Conservation (phyloP, 2,329 filamentous ascomycete genomes). For the Diaporthe nobilis region DNA sequence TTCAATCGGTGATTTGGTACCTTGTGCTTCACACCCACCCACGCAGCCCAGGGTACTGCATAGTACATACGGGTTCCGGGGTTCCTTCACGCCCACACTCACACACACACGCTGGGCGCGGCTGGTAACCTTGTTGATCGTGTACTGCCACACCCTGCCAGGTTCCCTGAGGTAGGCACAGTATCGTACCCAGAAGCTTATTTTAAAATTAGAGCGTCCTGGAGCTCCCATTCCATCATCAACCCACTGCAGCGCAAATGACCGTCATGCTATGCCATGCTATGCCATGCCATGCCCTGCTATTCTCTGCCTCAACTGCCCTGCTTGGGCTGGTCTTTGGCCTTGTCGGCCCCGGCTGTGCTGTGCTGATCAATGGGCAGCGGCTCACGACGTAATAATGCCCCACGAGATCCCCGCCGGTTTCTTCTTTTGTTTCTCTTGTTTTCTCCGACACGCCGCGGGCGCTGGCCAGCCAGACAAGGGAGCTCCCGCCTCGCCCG, state of each 20-base stretch:
- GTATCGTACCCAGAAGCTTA: slow-evolving; percentile 34
- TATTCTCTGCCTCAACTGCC: background rate
- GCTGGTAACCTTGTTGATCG: background rate
- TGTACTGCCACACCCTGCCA: slow-evolving; percentile 8
- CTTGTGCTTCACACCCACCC: slow-evolving; percentile 14
- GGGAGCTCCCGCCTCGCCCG: slow-evolving; percentile 27
- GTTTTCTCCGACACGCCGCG: slow-evolving; percentile 26
- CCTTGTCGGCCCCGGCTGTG: slow-evolving; percentile 7
- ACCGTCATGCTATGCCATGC: slow-evolving; percentile 18
- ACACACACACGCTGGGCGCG: background rate
- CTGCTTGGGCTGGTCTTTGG: background rate
- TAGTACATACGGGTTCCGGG: background rate
- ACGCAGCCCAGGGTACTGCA: background rate
- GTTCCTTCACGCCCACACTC: background rate
- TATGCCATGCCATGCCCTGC: background rate
- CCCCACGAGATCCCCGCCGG: slow-evolving; percentile 31
- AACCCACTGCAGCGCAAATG: slow-evolving; percentile 31
- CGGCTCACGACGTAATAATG: slow-evolving; percentile 22
- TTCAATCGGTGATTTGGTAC: slow-evolving; percentile 21
- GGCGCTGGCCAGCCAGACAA: slow-evolving; percentile 25
- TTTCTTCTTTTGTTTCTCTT: slow-evolving; percentile 17
- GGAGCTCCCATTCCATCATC: slow-evolving; percentile 34
- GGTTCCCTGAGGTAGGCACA: slow-evolving; percentile 6
- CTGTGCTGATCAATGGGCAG: slow-evolving; percentile 1
- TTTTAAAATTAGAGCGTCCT: slow-evolving; percentile 28